These are phyloP conservation scores for Corymbia citriodora DNA, from an alignment of 441 rosid genomes.

Conservation along the genomic window DNA sequence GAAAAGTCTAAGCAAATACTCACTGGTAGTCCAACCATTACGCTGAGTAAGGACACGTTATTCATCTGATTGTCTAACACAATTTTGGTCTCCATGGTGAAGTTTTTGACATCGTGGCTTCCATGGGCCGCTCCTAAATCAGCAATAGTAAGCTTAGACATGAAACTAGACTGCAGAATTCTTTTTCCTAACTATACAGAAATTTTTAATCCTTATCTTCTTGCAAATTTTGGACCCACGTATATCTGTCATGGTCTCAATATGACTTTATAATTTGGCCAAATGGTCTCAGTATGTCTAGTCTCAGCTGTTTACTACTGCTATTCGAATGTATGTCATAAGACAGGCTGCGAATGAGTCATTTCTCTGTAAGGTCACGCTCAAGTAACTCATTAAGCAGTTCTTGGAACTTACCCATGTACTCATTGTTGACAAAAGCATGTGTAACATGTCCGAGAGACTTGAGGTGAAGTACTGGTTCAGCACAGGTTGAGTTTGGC, in stretches of 20 bases:
- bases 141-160: not conserved
- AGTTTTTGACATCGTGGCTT: conserved; percentile 40
- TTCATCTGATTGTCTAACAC: conserved; percentile 29
- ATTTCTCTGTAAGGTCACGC: not conserved
- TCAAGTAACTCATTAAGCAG: not conserved
- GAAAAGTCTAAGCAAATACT: conserved; percentile 1
- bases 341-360: not conserved
- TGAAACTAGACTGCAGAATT: not conserved
- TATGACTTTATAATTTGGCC: not conserved
- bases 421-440: conserved; percentile 35
- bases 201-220: not conserved
- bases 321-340: not conserved
- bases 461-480: conserved; percentile 39
- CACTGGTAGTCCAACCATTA: conserved; percentile 74
- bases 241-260: not conserved
- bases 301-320: not conserved
- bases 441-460: conserved; percentile 53
- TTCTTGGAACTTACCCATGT: conserved; percentile 24
- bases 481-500: conserved; percentile 32
- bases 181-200: not conserved
- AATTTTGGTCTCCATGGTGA: conserved; percentile 34
- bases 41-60: conserved; percentile 56
- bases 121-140: conserved; percentile 56
- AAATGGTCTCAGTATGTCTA: not conserved
- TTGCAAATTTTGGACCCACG: not conserved